These are phyloP conservation scores for Neodidymelliopsis sp. DNA, from an alignment of 2,329 filamentous ascomycete genomes.

Conservation along the genomic window DNA sequence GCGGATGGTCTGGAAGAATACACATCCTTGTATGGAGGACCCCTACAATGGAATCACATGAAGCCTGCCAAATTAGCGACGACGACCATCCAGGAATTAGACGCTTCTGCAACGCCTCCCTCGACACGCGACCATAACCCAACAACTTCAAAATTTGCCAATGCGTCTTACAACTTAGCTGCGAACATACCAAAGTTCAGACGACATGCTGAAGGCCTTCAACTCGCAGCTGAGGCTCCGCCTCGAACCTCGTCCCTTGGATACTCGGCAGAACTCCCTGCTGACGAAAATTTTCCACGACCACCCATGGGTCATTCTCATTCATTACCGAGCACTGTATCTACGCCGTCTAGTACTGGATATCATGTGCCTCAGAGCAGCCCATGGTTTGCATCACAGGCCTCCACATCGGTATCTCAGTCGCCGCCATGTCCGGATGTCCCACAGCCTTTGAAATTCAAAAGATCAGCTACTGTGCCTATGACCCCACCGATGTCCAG, in stretches of 20 bases:
- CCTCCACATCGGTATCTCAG: neutral
- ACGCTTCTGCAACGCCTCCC: neutral
- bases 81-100: constrained; percentile 10
- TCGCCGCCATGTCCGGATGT: neutral
- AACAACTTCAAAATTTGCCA: constrained; percentile 6
- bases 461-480: constrained; percentile 13
- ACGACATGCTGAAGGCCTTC: constrained; percentile 20
- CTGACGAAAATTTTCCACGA: constrained; percentile 2
- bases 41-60: constrained; percentile 5
- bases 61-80: constrained; percentile 5
- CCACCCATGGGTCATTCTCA: constrained; percentile 1
- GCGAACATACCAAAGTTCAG: constrained; percentile 12
- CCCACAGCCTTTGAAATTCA: constrained; percentile 22
- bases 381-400: constrained; percentile 1
- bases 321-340: constrained; percentile 1
- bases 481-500: constrained; percentile 25
- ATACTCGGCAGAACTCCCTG: constrained; percentile 1
- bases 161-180: constrained; percentile 20
- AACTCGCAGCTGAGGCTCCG: constrained; percentile 5
- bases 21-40: constrained; percentile 8
- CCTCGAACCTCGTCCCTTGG: constrained; percentile 3
- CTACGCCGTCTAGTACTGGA: neutral
- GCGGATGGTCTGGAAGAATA: constrained; percentile 11
- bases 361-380: neutral
- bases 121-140: neutral